Percentiles rank a stretch among this genome's conserved stretches.
phyloP scores from a whole-genome alignment of 306 rosid genomes.

The Rubus idaeus region DNA sequence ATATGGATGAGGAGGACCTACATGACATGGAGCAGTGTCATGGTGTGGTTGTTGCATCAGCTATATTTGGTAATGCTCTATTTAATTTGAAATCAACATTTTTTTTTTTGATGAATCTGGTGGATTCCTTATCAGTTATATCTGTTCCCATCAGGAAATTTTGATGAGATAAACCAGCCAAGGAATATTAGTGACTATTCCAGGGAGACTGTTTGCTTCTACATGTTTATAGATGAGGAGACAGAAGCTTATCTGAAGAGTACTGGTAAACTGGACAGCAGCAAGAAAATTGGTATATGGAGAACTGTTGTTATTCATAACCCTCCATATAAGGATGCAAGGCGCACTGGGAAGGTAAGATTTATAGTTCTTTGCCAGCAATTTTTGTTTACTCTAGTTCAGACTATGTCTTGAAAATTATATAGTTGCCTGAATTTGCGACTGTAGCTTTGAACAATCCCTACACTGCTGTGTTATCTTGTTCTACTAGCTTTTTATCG shows the following conservation, averaged over 20 bases:
- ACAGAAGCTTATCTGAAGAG: conserved; percentile 61
- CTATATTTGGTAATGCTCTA: conserved; percentile 67
- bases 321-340: conserved; percentile 72
- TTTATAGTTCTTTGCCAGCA: not conserved
- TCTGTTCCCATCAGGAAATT: conserved; percentile 58
- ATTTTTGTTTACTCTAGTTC: not conserved
- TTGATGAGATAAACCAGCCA: conserved; percentile 86
- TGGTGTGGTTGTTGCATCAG: conserved; percentile 94
- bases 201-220: conserved; percentile 78
- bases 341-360: conserved; percentile 89
- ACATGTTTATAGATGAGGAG: conserved; percentile 76
- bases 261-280: conserved; percentile 50
- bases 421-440: not conserved
- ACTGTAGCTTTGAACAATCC: not conserved
- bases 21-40: conserved; percentile 73
- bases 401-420: not conserved
- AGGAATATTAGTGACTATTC: conserved; percentile 59
- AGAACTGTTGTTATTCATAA: conserved; percentile 68
- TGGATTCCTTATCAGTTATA: conserved; percentile 29
- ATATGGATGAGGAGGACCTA: conserved; percentile 72
- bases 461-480: not conserved
- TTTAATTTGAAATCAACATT: conserved; percentile 20
- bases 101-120: conserved; percentile 14
- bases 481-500: not conserved
- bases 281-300: conserved; percentile 81